A percentile compares a stretch with the other conserved stretches of the same genome.
phyloP scores from a whole-genome alignment of 2,329 filamentous ascomycete species.

The Monosporascus sp. region DNA sequence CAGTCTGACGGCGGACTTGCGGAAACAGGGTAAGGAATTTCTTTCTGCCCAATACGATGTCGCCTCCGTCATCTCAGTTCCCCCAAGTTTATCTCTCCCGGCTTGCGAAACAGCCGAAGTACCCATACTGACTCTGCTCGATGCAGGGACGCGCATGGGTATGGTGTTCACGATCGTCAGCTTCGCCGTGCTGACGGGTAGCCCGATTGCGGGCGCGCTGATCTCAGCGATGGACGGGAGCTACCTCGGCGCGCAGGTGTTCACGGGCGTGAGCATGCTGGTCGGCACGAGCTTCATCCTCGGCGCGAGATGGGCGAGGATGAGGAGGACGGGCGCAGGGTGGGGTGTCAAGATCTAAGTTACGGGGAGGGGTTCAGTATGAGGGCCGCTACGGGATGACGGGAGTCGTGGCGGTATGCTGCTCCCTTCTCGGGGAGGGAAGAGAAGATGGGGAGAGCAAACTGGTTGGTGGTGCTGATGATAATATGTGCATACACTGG shows the following conservation, averaged over 20 bases:
- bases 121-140: not conserved
- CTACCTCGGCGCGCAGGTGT: conserved; percentile 45
- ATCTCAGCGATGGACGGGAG: conserved; percentile 35
- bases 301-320: conserved; percentile 33
- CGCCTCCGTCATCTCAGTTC: no score
- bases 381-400: not conserved
- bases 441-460: no score
- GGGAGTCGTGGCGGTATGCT: not conserved
- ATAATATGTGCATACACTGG: no score
- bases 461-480: no score
- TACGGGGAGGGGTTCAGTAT: no score
- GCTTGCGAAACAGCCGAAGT: no score
- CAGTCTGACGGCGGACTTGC: conserved; percentile 46
- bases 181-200: conserved; percentile 47
- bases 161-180: conserved; percentile 54
- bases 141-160: conserved; percentile 41
- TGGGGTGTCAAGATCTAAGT: conserved; percentile 34
- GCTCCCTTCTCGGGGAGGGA: no score
- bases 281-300: conserved; percentile 35
- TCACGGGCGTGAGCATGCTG: conserved; percentile 39
- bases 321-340: conserved; percentile 31
- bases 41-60: no score
- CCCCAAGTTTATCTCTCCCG: no score
- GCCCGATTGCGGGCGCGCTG: conserved; percentile 47
- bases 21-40: conserved; percentile 36